Evolutionary conservation across 2,329 filamentous ascomycete genomes (phyloP), one percentile per base, ranked within the genome.

Genomic region (Verticillium nubilum): DNA sequence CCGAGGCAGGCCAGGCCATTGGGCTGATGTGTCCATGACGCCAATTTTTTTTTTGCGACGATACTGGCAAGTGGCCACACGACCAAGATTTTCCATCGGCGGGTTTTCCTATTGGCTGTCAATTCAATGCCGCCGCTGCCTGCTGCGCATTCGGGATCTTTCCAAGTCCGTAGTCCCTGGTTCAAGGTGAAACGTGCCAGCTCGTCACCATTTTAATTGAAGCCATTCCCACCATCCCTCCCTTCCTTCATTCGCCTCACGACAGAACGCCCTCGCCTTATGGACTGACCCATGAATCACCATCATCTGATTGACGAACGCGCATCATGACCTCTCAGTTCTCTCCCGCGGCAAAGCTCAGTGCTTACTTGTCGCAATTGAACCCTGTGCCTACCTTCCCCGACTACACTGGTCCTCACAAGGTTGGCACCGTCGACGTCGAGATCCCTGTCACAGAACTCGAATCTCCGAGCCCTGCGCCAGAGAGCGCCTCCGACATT

Each of bases 391-490:
- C 91, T 1, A 73, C 80, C 1, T 92, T 96, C 60, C 88, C 91
- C 4, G 77, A 85, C 4, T 94, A 92, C 69, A 87, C 87, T 1
- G 92, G 91, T 0, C 88, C 89, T 0, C 87, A 91, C 77, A 85
- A 86, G 67, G 91, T 95, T 60, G 91, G 91, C 63, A 91, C 88
- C 2, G 79, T 91, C 65, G 91, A 96, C 67, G 80, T 94, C 64
- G 92, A 96, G 75, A 84, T 96, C 17, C 89, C 91, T 52, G 79
- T 89, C 10, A 78, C 81, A 28, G 80, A 85, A 54, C 75, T 88
- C 5, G 70, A 80, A 2, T 77, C 82, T 1, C 84, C 86, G 0
- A 78, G 81, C 25, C 76, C 80, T 3, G 72, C 78, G 7, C 83
- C 85, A 5, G 76, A 80, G 7, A 79, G 81, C 56, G 80, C 85